Base-by-base conservation (phyloP, 1,139 yeast species). In the Blastobotrys persicus region DNA sequence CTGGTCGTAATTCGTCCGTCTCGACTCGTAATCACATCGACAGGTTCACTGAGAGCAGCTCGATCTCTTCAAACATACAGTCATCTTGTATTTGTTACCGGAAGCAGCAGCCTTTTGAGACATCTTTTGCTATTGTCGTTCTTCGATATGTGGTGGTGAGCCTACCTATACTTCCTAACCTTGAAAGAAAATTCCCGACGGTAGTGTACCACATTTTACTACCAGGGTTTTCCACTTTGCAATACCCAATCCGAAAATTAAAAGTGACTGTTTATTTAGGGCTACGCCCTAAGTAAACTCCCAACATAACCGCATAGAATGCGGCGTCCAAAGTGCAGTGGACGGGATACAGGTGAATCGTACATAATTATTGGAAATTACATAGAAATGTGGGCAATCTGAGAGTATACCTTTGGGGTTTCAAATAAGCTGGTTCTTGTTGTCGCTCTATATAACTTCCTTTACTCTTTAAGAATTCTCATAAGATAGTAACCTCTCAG, bases 41-140 rank as follows among this genome's bases (percentile, higher is more conserved):
- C 28, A 23, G 28, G 23, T 41, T 23, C 26, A 23, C 32, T 20
- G 5, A 11, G 23, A 11, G 23, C 31, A 23, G 19, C 17, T 42
- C 42, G 17, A 32, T 43, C 43, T 2, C n/a, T 34, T 33, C 14
- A 17, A 28, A 48, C 95, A 77, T 86, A 87, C 95, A 78, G 97
- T 88, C 91, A 91, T 88, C 83, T 96, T 89, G 88, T 86, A 92
- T 83, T 92, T 92, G 86, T 91, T 92, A 83, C 98, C 98, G 79
- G 96, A 88, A 82, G 96, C 94, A 83, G 95, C 95, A 59, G 67
- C 59, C 54, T 55, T 56, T 45, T 54, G 58, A 39, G 62, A 54
- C 63, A 59, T 60, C 54, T 55, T 57, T 54, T 52, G 45, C 42
- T 42, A 23, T 44, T 18, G 46, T 47, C 42, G 42, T 28, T 18